Evolutionary conservation across 768 basidiomycete genomes (phyloP).

Genomic region (Galerina marginata): DNA sequence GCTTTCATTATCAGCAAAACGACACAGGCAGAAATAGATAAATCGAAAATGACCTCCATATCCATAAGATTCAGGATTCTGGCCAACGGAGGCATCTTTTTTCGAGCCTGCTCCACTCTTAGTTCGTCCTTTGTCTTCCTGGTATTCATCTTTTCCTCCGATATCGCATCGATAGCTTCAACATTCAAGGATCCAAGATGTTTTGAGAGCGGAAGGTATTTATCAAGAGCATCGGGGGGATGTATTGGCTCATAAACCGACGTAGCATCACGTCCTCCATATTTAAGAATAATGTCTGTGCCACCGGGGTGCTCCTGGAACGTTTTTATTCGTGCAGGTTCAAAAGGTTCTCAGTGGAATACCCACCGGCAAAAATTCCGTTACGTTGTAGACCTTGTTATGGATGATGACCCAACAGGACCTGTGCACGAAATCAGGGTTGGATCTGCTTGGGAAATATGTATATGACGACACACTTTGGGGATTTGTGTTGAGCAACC

Average conservation of each 20-base stretch:
- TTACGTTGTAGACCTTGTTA: slow-evolving; percentile 85
- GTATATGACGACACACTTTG: slow-evolving; percentile 41
- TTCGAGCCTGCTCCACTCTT: slow-evolving; percentile 65
- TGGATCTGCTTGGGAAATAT: slow-evolving; percentile 2
- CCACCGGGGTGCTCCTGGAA: slow-evolving; percentile 82
- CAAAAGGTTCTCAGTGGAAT: slow-evolving; percentile 5
- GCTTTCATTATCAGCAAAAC: slow-evolving; percentile 3
- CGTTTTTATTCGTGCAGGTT: not conserved
- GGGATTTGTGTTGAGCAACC: slow-evolving; percentile 63
- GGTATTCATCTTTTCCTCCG: slow-evolving; percentile 42
- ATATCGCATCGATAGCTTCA: slow-evolving; percentile 44
- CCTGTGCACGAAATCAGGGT: slow-evolving; percentile 37
- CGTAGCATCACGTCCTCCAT: slow-evolving; percentile 88
- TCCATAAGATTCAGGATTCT: slow-evolving; percentile 79
- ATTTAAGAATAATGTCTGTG: slow-evolving; percentile 77
- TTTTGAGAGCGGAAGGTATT: slow-evolving; percentile 70
- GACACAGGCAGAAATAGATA: not conserved
- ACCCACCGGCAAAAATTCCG: slow-evolving; percentile 71
- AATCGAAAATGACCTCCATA: slow-evolving; percentile 65
- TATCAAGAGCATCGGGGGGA: slow-evolving; percentile 79
- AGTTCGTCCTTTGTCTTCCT: slow-evolving; percentile 72
- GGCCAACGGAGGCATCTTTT: slow-evolving; percentile 65
- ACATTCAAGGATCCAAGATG: slow-evolving; percentile 72
- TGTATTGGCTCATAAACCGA: slow-evolving; percentile 81
- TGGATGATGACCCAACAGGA: slow-evolving; percentile 88